Conservation (phyloP, 2,329 filamentous ascomycete genomes). For the Alternaria alternata region DNA sequence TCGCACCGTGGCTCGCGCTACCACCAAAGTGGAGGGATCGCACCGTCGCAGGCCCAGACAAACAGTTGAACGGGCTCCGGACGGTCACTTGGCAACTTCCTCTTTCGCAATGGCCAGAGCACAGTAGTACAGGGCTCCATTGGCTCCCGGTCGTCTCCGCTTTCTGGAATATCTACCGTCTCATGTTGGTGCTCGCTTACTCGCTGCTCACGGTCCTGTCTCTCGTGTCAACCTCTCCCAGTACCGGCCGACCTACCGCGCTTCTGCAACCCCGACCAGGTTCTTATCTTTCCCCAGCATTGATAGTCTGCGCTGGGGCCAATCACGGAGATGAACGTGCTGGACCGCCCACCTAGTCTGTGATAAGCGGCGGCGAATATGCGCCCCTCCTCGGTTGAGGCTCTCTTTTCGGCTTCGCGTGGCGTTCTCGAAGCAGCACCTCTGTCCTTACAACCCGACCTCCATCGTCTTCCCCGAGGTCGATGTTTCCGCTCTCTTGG, state of each 20-base stretch:
- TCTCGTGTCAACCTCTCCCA: conserved; percentile 29
- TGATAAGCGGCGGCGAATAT: conserved; percentile 50
- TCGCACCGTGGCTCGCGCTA: conserved; percentile 38
- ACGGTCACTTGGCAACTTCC: conserved; percentile 47
- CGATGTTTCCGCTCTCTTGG: conserved; percentile 10
- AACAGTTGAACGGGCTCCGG: conserved; percentile 30
- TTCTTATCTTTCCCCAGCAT: conserved; percentile 45
- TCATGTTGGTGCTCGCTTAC: conserved; percentile 28
- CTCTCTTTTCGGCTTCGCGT: conserved; percentile 38
- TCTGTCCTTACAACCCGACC: conserved; percentile 28
- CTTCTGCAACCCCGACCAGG: conserved; percentile 31
- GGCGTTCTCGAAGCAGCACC: conserved; percentile 40
- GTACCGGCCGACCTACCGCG: conserved; percentile 28
- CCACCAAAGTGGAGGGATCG: conserved; percentile 34
- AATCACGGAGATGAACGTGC: conserved; percentile 30
- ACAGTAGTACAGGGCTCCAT: conserved; percentile 25
- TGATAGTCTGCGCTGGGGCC: conserved; percentile 26
- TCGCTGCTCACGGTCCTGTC: conserved; percentile 26
- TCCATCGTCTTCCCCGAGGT: conserved; percentile 40
- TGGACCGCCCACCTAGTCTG: conserved; percentile 19
- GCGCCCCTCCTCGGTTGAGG: conserved; percentile 47
- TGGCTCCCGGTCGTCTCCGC: conserved; percentile 47
- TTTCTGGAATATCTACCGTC: conserved; percentile 22
- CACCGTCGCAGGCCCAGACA: conserved; percentile 40
- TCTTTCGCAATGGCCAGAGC: conserved; percentile 39